phyloP scores from a whole-genome alignment of 202 grass and related monocot genomes.

The Musa balbisiana region DNA sequence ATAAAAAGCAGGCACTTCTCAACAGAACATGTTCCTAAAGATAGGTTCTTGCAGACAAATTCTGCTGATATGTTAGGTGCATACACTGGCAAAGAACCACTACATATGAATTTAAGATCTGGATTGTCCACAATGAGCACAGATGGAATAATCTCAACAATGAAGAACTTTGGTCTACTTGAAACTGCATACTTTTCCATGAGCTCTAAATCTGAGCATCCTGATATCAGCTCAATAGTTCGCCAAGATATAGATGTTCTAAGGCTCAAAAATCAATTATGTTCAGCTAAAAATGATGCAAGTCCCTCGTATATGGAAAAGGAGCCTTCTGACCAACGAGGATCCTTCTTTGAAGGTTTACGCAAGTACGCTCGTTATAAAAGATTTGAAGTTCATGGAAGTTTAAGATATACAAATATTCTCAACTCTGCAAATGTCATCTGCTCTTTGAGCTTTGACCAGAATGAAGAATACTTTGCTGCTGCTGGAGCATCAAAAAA shows the following conservation, averaged over 20 bases:
- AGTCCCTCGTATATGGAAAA: not conserved
- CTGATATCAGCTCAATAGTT: constrained; percentile 25
- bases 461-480: constrained; percentile 96
- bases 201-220: constrained; percentile 54
- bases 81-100: constrained; percentile 2
- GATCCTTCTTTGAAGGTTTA: constrained; percentile 82
- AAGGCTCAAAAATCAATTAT: constrained; percentile 43
- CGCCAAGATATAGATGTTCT: constrained; percentile 65
- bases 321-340: constrained; percentile 41
- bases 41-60: constrained; percentile 14
- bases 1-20: constrained; percentile 53
- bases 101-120: constrained; percentile 29
- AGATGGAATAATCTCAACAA: constrained; percentile 45
- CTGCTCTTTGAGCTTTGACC: constrained; percentile 90
- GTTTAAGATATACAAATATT: constrained; percentile 77
- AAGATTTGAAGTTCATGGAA: constrained; percentile 62
- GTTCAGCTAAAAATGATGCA: constrained; percentile 34
- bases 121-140: constrained; percentile 31
- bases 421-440: constrained; percentile 87
- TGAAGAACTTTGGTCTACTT: constrained; percentile 65
- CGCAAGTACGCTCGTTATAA: constrained; percentile 81
- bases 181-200: constrained; percentile 87
- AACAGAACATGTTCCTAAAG: constrained; percentile 31
- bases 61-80: constrained; percentile 23
- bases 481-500: constrained; percentile 93